Evolutionary conservation across 768 basidiomycete genomes (phyloP), one percentile per base, ranked within the genome.

Genomic region (Amanita inopinata): DNA sequence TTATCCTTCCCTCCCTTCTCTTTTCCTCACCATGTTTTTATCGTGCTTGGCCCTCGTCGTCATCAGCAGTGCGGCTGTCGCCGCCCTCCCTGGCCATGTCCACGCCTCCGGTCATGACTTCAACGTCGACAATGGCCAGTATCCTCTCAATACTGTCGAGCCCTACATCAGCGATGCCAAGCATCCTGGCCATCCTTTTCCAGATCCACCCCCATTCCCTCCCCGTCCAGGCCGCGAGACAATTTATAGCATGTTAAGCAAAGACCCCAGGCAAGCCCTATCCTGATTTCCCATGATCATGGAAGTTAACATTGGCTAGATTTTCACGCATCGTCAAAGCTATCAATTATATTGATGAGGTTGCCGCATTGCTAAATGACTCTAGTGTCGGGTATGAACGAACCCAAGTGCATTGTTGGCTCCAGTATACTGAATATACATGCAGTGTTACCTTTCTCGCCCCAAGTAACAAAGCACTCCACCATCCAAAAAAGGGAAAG

Each of bases 381-480:
- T 52, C 67, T 9, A 56, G 61, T 11, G 48, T 58, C 20, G 49
- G 56, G 69, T 67, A 42, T 34, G 62, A 33, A 37, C 12, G 12
- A 25, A 14, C 3, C 19, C 38, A 27, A 18, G 7, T 7, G 18
- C 2, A n/a, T 30, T 14, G 15, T 36, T n/a, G 14, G 8, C 17
- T n/a, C 36, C 36, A 8, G 35, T 28, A n/a, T 37, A 8, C 38
- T 20, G 31, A 19, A 46, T 7, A 14, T 20, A 28, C 22, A 17
- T 20, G 5, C 31, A 76, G 73, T n/a, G 43, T 76, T 17, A 76
- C 76, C 0, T 72, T 76, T 55, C 76, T 77, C 46, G 74, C 74
- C 0, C 62, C 66, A 12, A 68, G 72, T 3, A 63, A 76, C 49
- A 61, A 54, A 40, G 71, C 64, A n/a, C 50, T 75, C 14, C 64